phyloP scores from a whole-genome alignment of 176 grass and related monocot species.

The Musa beccarii region DNA sequence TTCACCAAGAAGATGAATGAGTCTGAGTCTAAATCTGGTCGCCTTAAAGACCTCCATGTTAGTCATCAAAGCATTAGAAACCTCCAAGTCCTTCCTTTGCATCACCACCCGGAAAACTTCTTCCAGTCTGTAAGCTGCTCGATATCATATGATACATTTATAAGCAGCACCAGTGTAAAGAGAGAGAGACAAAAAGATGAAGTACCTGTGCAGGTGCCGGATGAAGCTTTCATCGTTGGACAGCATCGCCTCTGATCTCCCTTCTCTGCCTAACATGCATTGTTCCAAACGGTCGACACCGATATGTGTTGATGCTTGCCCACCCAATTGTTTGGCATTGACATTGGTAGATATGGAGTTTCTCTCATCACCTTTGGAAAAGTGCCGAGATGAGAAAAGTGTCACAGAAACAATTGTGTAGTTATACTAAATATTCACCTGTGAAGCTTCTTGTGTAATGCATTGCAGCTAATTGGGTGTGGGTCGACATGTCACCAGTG shows the following conservation, averaged over 20 bases:
- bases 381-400: conserved; percentile 5
- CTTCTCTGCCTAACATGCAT: conserved; percentile 30
- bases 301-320: conserved; percentile 6
- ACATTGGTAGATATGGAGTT: conserved; percentile 13
- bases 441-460: conserved; percentile 28
- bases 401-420: background rate
- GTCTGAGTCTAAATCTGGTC: background rate
- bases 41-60: background rate
- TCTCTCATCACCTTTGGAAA: conserved; percentile 38
- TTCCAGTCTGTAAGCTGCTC: background rate
- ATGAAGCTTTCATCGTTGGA: conserved; percentile 34
- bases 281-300: conserved; percentile 41
- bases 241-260: conserved; percentile 21
- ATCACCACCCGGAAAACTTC: background rate
- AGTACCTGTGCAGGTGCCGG: conserved; percentile 42
- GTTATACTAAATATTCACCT: conserved; percentile 27
- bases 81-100: background rate
- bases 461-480: conserved; percentile 40
- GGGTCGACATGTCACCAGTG: conserved; percentile 35
- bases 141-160: background rate
- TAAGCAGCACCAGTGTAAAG: background rate
- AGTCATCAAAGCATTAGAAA: background rate
- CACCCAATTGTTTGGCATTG: conserved; percentile 15
- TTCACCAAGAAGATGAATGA: too few relatives aligned
- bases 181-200: background rate